phyloP scores from a whole-genome alignment of 345 rosid genomes.

The Garcia nutans region DNA sequence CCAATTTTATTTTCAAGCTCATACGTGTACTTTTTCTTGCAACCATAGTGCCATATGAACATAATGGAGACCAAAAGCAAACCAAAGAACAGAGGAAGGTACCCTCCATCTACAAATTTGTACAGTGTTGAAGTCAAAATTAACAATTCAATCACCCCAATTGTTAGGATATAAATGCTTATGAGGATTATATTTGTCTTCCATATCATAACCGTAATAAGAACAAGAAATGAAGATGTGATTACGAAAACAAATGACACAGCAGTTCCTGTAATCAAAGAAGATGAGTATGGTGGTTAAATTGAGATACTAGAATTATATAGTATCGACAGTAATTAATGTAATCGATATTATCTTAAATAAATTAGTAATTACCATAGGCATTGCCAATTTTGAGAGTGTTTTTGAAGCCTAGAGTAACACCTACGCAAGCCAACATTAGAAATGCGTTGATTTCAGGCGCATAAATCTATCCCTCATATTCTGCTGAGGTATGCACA shows the following conservation, averaged over 20 bases:
- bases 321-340: too few species aligned
- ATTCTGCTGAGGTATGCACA: constrained; percentile 48
- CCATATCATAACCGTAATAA: constrained; percentile 59
- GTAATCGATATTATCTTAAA: too few species aligned
- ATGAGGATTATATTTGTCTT: constrained; percentile 40
- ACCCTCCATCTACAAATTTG: constrained; percentile 50
- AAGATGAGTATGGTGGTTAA: neutral
- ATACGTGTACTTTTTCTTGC: constrained; percentile 36
- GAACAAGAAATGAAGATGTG: constrained; percentile 42
- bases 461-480: constrained; percentile 54
- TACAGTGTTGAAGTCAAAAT: constrained; percentile 43
- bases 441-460: constrained; percentile 52
- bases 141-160: constrained; percentile 27
- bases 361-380: constrained; percentile 38
- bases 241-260: constrained; percentile 49
- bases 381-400: constrained; percentile 52
- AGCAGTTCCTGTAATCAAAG: constrained; percentile 38
- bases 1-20: constrained; percentile 49
- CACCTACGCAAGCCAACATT: constrained; percentile 47
- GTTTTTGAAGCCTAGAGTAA: constrained; percentile 48
- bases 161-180: constrained; percentile 23
- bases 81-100: constrained; percentile 44
- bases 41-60: constrained; percentile 47
- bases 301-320: too few species aligned
- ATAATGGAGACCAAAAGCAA: constrained; percentile 28